Percentiles rank a stretch among this genome's conserved stretches.
Conservation (phyloP, 2,329 filamentous ascomycete genomes). For the Sporothrix dimorphospora region DNA sequence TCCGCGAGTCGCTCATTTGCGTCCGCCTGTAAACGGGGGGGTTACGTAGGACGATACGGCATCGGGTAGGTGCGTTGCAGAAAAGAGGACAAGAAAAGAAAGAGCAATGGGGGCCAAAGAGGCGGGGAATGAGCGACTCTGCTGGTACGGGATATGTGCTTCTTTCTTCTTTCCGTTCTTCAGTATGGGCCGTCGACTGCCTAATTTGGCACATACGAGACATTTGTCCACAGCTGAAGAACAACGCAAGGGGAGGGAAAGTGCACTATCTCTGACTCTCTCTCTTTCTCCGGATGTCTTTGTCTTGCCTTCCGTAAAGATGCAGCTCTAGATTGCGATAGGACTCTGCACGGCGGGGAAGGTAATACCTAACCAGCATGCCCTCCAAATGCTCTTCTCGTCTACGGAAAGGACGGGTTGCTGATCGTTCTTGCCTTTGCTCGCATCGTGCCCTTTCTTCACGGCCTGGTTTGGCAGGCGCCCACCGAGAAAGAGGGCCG, state of each 20-base stretch:
- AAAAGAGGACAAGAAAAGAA: not conserved
- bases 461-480: not conserved
- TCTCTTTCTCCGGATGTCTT: conserved; percentile 1
- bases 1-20: not conserved
- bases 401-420: not conserved
- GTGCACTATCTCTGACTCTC: not conserved
- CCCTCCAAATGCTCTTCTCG: not conserved
- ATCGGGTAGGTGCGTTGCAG: conserved; percentile 7
- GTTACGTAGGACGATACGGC: conserved; percentile 4
- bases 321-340: conserved; percentile 15
- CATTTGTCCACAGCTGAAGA: conserved; percentile 6
- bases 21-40: conserved; percentile 5
- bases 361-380: not conserved
- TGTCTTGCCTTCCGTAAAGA: not conserved
- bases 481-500: conserved; percentile 11
- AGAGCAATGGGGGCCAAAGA: not conserved
- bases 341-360: not conserved
- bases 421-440: conserved; percentile 12
- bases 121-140: not conserved
- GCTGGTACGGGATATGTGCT: not conserved
- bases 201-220: conserved; percentile 7
- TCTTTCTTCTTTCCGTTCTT: not conserved
- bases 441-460: not conserved
- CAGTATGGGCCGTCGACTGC: not conserved
- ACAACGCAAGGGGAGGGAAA: conserved; percentile 24